phyloP scores from a whole-genome alignment of 768 basidiomycete species.

The Lenzites betulinus region DNA sequence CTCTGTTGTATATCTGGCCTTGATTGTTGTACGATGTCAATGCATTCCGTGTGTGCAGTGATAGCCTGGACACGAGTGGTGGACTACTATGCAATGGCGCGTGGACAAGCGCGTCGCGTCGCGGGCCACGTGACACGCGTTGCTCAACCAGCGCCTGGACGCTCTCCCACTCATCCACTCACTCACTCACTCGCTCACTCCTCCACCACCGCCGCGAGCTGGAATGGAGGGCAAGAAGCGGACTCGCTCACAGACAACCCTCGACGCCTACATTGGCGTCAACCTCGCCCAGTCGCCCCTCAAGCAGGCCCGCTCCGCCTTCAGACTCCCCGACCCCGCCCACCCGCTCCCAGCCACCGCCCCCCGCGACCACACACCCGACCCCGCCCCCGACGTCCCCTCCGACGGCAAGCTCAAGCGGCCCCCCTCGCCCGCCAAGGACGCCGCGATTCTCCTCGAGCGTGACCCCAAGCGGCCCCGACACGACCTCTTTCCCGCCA shows the following conservation, averaged over 20 bases:
- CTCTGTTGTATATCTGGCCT: too few species aligned
- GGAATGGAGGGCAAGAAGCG: constrained; percentile 8
- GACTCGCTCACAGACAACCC: constrained; percentile 16
- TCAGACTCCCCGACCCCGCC: not conserved
- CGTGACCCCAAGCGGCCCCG: constrained; percentile 14
- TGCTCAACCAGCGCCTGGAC: not conserved
- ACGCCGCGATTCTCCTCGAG: constrained; percentile 7
- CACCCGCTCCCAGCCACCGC: not conserved
- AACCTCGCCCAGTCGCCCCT: constrained; percentile 8
- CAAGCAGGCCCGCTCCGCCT: constrained; percentile 6
- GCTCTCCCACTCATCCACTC: not conserved
- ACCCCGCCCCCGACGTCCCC: not conserved
- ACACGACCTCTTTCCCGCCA: constrained; percentile 8
- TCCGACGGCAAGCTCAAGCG: constrained; percentile 7
- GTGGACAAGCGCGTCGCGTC: too few species aligned
- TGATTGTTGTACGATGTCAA: too few species aligned
- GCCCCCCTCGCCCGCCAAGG: constrained; percentile 13
- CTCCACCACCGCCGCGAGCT: not conserved
- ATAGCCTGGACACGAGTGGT: too few species aligned
- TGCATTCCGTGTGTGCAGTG: too few species aligned
- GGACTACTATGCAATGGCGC: too few species aligned
- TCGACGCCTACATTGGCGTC: constrained; percentile 1
- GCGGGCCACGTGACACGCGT: too few species aligned
- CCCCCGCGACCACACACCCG: not conserved
- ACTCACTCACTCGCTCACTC: not conserved